Percentiles rank a stretch among this genome's conserved stretches.
Conservation (phyloP, 768 basidiomycete genomes). For the Mycena alexandri region DNA sequence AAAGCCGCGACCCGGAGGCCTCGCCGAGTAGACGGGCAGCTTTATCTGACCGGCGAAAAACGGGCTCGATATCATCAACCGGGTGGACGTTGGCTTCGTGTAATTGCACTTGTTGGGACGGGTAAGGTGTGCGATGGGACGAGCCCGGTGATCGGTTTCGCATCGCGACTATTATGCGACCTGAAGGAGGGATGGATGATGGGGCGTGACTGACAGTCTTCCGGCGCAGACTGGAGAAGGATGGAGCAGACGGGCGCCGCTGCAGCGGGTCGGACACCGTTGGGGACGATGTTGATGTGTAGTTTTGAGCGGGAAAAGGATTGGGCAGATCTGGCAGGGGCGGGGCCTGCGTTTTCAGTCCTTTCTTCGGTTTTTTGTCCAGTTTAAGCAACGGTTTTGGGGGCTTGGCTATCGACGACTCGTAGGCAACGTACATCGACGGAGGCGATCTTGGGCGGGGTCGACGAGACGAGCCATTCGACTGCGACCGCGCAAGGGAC, state of each 20-base stretch:
- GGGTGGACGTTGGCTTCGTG: constrained; percentile 33
- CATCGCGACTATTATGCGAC: neutral
- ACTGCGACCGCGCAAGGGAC: constrained; percentile 6
- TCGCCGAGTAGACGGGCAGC: constrained; percentile 25
- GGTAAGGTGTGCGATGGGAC: neutral
- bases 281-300: neutral
- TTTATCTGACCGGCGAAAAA: constrained; percentile 7
- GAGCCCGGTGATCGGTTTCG: neutral
- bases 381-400: constrained; percentile 35
- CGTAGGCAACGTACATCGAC: constrained; percentile 37
- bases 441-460: constrained; percentile 31
- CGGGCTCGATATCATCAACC: constrained; percentile 13
- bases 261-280: neutral
- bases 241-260: constrained; percentile 13
- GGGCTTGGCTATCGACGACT: constrained; percentile 6
- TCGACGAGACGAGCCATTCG: constrained; percentile 9
- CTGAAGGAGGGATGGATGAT: too few species aligned
- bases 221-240: constrained; percentile 23
- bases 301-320: neutral
- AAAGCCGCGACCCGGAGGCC: neutral
- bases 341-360: constrained; percentile 7
- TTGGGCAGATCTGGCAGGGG: constrained; percentile 3
- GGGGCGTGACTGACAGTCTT: neutral
- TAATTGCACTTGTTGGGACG: neutral
- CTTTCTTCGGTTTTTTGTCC: constrained; percentile 24